These are phyloP conservation scores for Nakaseomyces glabratus DNA, from an alignment of 1,139 yeast species.

Conservation along the genomic window DNA sequence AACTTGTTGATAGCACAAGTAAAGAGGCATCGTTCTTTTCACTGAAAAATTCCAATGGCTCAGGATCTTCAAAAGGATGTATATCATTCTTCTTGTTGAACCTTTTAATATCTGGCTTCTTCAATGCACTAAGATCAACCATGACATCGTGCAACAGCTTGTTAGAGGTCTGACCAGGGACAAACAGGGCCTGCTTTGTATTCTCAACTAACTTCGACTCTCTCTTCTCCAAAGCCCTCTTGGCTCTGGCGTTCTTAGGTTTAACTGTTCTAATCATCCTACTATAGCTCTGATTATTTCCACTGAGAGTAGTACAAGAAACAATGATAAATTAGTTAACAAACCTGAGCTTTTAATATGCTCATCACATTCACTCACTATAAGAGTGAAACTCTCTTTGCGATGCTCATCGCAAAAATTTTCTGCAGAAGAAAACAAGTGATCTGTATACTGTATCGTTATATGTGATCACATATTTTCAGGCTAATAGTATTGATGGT, in stretches of 20 bases:
- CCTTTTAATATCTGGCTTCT: slow-evolving; percentile 84
- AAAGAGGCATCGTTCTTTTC: slow-evolving; percentile 90
- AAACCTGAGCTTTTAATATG: neutral
- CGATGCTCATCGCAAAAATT: too few species aligned
- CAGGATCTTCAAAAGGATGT: slow-evolving; percentile 88
- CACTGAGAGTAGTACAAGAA: too few species aligned
- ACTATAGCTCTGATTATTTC: too few species aligned
- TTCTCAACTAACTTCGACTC: slow-evolving; percentile 88
- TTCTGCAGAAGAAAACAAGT: too few species aligned
- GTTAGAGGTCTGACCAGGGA: slow-evolving; percentile 80
- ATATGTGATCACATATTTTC: too few species aligned
- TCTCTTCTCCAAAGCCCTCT: slow-evolving; percentile 83
- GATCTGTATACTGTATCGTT: too few species aligned
- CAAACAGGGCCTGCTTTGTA: slow-evolving; percentile 79
- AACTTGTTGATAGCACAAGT: slow-evolving; percentile 70
- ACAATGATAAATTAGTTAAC: neutral
- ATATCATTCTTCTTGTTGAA: slow-evolving; percentile 82
- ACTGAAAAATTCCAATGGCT: slow-evolving; percentile 78
- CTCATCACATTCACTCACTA: slow-evolving; percentile 6
- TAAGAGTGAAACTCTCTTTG: neutral
- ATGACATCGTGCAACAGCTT: slow-evolving; percentile 79
- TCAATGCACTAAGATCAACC: slow-evolving; percentile 82
- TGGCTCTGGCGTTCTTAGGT: slow-evolving; percentile 93
- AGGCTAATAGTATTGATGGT: too few species aligned
- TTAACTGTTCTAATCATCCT: slow-evolving; percentile 67